Evolutionary conservation across 2,329 filamentous ascomycete genomes (phyloP).

Genomic region (Pestalotiopsis fici): DNA sequence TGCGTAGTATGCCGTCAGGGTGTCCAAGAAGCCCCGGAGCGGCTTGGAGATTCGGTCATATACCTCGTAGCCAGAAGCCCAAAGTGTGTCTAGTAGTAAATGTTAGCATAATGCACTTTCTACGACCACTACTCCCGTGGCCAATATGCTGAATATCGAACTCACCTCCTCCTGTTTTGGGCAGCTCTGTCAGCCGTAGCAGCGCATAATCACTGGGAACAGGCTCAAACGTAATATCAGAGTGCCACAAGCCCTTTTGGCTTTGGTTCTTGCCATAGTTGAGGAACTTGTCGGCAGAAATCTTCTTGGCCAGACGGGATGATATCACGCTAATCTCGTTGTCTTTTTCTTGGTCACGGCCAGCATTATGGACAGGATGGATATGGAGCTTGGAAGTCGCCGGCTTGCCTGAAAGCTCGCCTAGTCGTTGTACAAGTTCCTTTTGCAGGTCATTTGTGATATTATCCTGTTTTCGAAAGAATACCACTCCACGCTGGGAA

Average conservation of each 20-base stretch:
- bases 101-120: background rate
- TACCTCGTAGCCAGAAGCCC: slow-evolving; percentile 45
- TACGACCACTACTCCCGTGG: background rate
- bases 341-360: slow-evolving; percentile 55
- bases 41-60: slow-evolving; percentile 50
- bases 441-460: slow-evolving; percentile 67
- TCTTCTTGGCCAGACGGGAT: slow-evolving; percentile 54
- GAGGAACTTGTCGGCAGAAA: slow-evolving; percentile 42
- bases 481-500: slow-evolving; percentile 69
- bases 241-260: slow-evolving; percentile 49
- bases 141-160: background rate
- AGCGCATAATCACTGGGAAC: slow-evolving; percentile 57
- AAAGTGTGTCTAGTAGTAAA: slow-evolving; percentile 38
- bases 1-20: slow-evolving; percentile 44
- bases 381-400: slow-evolving; percentile 58
- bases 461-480: slow-evolving; percentile 66
- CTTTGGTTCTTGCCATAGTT: slow-evolving; percentile 42
- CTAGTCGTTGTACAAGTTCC: slow-evolving; percentile 61
- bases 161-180: slow-evolving; percentile 44
- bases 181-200: slow-evolving; percentile 46
- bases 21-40: slow-evolving; percentile 48
- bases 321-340: slow-evolving; percentile 66
- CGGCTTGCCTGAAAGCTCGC: slow-evolving; percentile 59
- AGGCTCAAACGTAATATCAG: slow-evolving; percentile 59
- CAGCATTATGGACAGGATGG: slow-evolving; percentile 57